Percentiles rank a stretch among this genome's conserved stretches.
Conservation (phyloP, 2,329 filamentous ascomycete genomes). For the Pseudogymnoascus sp. region DNA sequence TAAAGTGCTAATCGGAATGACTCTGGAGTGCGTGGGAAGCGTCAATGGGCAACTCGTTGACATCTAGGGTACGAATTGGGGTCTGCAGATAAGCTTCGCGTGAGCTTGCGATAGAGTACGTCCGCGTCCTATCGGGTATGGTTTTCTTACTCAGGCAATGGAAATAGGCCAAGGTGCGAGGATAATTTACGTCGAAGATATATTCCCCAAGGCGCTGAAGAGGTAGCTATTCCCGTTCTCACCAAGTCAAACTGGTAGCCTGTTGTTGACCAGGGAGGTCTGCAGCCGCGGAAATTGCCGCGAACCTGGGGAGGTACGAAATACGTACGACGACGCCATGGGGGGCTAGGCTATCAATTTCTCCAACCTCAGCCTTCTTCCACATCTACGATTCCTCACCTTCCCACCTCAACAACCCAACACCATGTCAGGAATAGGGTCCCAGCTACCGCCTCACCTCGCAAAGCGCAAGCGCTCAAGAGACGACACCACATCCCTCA, state of each 20-base stretch:
- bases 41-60: neutral
- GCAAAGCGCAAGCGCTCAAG: conserved; percentile 51
- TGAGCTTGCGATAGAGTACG: conserved; percentile 3
- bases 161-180: neutral
- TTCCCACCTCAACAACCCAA: neutral
- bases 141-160: neutral
- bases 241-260: neutral
- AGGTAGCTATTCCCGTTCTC: neutral
- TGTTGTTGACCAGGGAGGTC: conserved; percentile 11
- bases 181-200: neutral
- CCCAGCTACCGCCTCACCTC: conserved; percentile 59
- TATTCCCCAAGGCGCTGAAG: neutral
- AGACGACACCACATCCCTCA: conserved; percentile 29
- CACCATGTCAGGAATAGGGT: conserved; percentile 43
- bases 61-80: conserved; percentile 5
- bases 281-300: neutral
- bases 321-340: neutral
- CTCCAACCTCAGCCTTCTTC: conserved; percentile 7
- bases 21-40: neutral
- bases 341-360: neutral
- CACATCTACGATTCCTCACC: neutral
- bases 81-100: neutral
- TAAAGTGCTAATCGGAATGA: neutral
- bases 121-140: neutral
- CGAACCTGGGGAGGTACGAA: conserved; percentile 3